Evolutionary conservation across 768 basidiomycete genomes (phyloP).

Genomic region (Termitomyces sp.): DNA sequence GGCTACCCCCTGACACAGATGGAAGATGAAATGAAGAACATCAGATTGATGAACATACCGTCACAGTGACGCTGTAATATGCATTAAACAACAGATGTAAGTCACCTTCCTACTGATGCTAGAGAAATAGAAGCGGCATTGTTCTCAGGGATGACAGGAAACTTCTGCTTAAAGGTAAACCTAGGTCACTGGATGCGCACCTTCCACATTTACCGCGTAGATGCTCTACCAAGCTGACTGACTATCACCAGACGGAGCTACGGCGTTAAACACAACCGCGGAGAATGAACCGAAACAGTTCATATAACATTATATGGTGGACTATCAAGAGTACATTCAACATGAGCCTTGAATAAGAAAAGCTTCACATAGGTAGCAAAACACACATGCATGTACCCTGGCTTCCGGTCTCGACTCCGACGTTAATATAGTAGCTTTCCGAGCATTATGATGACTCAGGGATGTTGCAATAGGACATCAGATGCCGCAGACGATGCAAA

Average conservation of each 20-base stretch:
- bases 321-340: background rate
- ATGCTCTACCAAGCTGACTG: background rate
- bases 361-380: background rate
- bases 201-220: background rate
- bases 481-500: background rate
- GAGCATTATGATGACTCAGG: background rate
- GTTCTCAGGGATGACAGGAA: background rate
- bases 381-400: background rate
- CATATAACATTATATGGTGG: background rate
- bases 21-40: background rate
- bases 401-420: background rate
- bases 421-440: background rate
- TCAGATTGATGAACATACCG: background rate
- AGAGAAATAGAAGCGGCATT: background rate
- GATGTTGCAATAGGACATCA: background rate
- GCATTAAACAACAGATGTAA: background rate
- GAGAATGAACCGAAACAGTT: background rate
- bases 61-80: background rate
- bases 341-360: background rate
- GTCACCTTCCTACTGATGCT: background rate
- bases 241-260: too few species aligned
- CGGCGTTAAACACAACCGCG: background rate
- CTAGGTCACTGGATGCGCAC: too few species aligned
- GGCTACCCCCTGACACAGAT: background rate
- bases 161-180: background rate